These are phyloP conservation scores for Suillus placidus DNA, from an alignment of 768 basidiomycete genomes.

Conservation along the genomic window DNA sequence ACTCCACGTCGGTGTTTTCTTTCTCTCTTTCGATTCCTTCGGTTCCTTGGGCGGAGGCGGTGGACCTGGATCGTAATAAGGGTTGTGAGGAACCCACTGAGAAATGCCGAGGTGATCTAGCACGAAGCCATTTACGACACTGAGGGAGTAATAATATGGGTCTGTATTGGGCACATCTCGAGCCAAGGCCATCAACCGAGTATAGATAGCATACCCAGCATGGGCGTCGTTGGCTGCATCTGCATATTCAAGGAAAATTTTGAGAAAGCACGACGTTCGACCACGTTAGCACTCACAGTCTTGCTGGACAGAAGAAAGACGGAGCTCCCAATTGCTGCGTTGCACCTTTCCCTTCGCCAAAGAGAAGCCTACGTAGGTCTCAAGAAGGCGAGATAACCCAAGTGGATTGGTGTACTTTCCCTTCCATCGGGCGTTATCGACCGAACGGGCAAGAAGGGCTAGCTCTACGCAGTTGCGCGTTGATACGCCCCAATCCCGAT, in stretches of 20 bases:
- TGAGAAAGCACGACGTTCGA: not conserved
- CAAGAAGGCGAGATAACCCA: conserved; percentile 67
- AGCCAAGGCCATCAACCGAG: conserved; percentile 47
- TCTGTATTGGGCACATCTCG: conserved; percentile 35
- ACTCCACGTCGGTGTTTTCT: not conserved
- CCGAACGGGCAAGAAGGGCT: conserved; percentile 66
- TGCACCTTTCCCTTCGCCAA: conserved; percentile 63
- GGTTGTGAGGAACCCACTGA: conserved; percentile 62
- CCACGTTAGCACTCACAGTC: conserved; percentile 52
- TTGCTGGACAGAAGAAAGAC: conserved; percentile 48
- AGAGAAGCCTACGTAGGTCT: conserved; percentile 54
- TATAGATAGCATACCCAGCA: conserved; percentile 59
- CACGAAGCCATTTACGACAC: conserved; percentile 48
- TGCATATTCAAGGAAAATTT: conserved; percentile 26
- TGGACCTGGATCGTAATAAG: conserved; percentile 73
- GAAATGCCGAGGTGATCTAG: conserved; percentile 38
- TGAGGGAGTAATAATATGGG: conserved; percentile 58
- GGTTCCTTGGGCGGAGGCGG: conserved; percentile 54
- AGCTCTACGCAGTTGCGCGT: conserved; percentile 66
- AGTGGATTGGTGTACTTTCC: conserved; percentile 63
- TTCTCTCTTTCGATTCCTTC: conserved; percentile 30
- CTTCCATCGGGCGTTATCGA: conserved; percentile 74
- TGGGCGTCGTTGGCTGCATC: conserved; percentile 78
- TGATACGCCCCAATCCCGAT: conserved; percentile 44
- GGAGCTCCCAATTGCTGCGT: conserved; percentile 70